Conservation (phyloP, 805 yeast species). For the Ogataea philodendri region DNA sequence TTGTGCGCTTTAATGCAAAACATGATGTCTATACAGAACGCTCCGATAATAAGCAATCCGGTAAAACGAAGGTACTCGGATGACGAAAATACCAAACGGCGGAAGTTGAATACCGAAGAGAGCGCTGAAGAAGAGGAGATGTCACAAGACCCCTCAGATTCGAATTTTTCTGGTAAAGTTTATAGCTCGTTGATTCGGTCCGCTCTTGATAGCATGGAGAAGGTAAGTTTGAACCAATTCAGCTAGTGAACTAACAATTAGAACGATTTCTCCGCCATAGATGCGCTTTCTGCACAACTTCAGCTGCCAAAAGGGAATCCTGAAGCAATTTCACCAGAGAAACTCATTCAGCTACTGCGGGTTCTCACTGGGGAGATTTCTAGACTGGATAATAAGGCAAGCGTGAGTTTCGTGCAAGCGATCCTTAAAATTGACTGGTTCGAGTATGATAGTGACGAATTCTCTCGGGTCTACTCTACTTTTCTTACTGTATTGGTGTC, state of each 20-base stretch:
- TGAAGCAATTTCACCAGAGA: slow-evolving; percentile 52
- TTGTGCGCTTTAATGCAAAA: slow-evolving; percentile 16
- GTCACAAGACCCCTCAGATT: slow-evolving; percentile 2
- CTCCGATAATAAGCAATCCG: slow-evolving; percentile 11
- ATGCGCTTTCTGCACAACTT: slow-evolving; percentile 59
- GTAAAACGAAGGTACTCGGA: slow-evolving; percentile 12
- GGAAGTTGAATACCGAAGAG: slow-evolving; percentile 6
- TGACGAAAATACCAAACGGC: slow-evolving; percentile 6
- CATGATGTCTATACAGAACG: slow-evolving; percentile 25
- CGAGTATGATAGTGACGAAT: slow-evolving; percentile 33
- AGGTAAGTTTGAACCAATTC: slow-evolving; percentile 36
- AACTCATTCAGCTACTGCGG: slow-evolving; percentile 54
- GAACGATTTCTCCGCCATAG: slow-evolving; percentile 54
- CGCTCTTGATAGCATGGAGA: slow-evolving; percentile 69
- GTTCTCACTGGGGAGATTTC: slow-evolving; percentile 63
- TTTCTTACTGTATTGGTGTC: slow-evolving; percentile 79
- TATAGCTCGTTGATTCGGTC: slow-evolving; percentile 48
- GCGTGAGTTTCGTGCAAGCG: slow-evolving; percentile 55
- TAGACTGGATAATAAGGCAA: slow-evolving; percentile 57
- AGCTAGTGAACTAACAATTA: slow-evolving; percentile 29
- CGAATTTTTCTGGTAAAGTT: slow-evolving; percentile 26
- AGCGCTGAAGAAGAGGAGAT: slow-evolving; percentile 1
- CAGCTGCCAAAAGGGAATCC: slow-evolving; percentile 48
- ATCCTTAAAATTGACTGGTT: slow-evolving; percentile 69
- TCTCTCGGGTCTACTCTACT: slow-evolving; percentile 57